Percentiles rank a stretch among this genome's conserved stretches.
Conservation (phyloP, 495 filamentous ascomycete species). For the Penicillium alfredii region DNA sequence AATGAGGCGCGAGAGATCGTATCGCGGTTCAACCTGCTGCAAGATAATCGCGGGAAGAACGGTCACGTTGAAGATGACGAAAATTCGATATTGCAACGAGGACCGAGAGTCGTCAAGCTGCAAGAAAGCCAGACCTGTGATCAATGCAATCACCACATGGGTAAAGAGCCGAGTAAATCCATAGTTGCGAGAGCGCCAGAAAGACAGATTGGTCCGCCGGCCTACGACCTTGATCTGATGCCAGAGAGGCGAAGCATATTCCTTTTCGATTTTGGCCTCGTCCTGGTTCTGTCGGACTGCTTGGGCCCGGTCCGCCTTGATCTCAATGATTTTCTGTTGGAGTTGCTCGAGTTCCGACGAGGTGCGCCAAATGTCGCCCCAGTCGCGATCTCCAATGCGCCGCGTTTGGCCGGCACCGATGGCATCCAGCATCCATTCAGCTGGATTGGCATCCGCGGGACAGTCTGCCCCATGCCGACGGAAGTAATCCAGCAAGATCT, state of each 20-base stretch:
- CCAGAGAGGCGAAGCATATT: conserved; percentile 68
- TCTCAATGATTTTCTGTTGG: conserved; percentile 59
- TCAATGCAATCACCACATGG: conserved; percentile 62
- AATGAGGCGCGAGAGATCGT: conserved; percentile 64
- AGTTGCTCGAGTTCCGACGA: conserved; percentile 61
- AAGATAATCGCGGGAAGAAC: conserved; percentile 71
- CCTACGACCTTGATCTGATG: conserved; percentile 66
- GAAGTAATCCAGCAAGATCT: conserved; percentile 47
- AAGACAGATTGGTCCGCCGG: conserved; percentile 57
- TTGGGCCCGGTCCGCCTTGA: conserved; percentile 55
- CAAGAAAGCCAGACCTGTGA: conserved; percentile 69
- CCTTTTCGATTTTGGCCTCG: conserved; percentile 42
- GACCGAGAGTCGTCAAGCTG: conserved; percentile 61
- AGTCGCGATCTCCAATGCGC: conserved; percentile 67
- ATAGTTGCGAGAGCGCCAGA: conserved; percentile 73
- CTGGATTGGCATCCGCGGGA: conserved; percentile 61
- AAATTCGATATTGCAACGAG: conserved; percentile 71
- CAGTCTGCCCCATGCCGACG: conserved; percentile 42
- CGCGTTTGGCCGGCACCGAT: conserved; percentile 74
- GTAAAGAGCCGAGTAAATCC: conserved; percentile 73
- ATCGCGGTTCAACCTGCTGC: conserved; percentile 72
- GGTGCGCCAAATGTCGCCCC: conserved; percentile 72
- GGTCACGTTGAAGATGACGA: conserved; percentile 78
- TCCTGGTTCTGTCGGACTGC: conserved; percentile 37
- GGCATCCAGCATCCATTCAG: conserved; percentile 84